Evolutionary conservation across 2,329 filamentous ascomycete species (phyloP).

Genomic region (Beauveria medogensis): DNA sequence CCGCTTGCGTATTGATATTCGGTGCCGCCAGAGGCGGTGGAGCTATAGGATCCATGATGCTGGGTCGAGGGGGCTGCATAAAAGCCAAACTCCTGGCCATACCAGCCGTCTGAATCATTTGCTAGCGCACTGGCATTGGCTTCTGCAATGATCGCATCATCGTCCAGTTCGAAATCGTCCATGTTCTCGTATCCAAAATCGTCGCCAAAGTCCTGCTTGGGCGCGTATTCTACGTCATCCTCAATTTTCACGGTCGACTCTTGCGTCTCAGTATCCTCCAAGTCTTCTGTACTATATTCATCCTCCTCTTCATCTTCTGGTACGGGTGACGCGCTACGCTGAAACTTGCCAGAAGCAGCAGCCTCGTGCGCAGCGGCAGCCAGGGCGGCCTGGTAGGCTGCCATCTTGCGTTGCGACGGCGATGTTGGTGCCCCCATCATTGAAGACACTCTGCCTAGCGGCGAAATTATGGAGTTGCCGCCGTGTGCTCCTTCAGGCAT

Average conservation of each 20-base stretch:
- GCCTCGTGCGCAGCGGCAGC: slow-evolving; percentile 74
- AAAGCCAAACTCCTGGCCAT: slow-evolving; percentile 94
- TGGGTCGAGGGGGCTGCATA: slow-evolving; percentile 57
- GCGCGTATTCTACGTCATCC: slow-evolving; percentile 42
- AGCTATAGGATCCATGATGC: slow-evolving; percentile 36
- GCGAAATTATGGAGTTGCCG: slow-evolving; percentile 7
- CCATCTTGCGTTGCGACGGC: slow-evolving; percentile 25
- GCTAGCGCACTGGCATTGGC: slow-evolving; percentile 91
- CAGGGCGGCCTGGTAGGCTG: slow-evolving; percentile 75
- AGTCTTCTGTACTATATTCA: background rate
- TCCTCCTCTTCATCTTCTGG: slow-evolving; percentile 20
- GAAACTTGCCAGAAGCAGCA: slow-evolving; percentile 66
- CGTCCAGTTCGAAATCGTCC: slow-evolving; percentile 62
- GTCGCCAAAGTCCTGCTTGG: slow-evolving; percentile 39
- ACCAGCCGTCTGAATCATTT: slow-evolving; percentile 87
- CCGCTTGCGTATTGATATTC: slow-evolving; percentile 63
- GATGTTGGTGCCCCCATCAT: background rate
- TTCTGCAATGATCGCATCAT: slow-evolving; percentile 87
- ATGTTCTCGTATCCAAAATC: slow-evolving; percentile 50
- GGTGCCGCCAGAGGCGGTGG: slow-evolving; percentile 23
- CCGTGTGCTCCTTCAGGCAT: slow-evolving; percentile 13
- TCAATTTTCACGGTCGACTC: slow-evolving; percentile 41
- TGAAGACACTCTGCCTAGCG: background rate
- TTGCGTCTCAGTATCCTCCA: slow-evolving; percentile 19
- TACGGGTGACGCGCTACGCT: slow-evolving; percentile 45